Conservation (phyloP, 2,329 filamentous ascomycete species). For the Ophiocordyceps unilateralis region DNA sequence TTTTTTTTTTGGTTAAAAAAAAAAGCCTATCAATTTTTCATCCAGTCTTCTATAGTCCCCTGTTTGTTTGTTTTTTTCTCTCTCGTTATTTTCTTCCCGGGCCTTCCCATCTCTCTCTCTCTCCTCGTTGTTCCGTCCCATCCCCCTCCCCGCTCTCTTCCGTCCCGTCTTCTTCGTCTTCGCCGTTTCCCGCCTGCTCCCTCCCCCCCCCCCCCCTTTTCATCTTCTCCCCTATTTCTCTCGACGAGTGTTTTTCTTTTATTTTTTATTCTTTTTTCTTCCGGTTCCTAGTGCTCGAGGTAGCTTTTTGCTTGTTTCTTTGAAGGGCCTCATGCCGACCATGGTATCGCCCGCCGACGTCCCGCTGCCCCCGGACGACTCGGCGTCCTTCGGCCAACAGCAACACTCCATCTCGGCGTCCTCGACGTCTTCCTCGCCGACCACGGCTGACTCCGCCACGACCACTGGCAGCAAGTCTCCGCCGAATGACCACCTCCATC, state of each 20-base stretch:
- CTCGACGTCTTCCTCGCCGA: neutral
- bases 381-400: neutral
- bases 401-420: neutral
- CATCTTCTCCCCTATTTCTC: too few relatives aligned
- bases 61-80: neutral
- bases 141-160: neutral
- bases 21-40: neutral
- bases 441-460: neutral
- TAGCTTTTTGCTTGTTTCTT: neutral
- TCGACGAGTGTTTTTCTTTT: neutral
- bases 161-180: neutral
- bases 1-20: neutral
- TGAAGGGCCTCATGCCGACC: neutral
- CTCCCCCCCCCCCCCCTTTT: neutral
- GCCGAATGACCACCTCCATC: neutral
- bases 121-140: neutral
- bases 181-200: neutral
- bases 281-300: neutral
- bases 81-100: neutral
- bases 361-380: slow-evolving; percentile 2
- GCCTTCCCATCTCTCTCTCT: neutral
- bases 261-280: neutral
- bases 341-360: slow-evolving; percentile 3
- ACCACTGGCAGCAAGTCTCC: slow-evolving; percentile 1
- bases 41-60: neutral